Evolutionary conservation across 2,329 filamentous ascomycete species (phyloP).

Genomic region (Thelonectria rubi): DNA sequence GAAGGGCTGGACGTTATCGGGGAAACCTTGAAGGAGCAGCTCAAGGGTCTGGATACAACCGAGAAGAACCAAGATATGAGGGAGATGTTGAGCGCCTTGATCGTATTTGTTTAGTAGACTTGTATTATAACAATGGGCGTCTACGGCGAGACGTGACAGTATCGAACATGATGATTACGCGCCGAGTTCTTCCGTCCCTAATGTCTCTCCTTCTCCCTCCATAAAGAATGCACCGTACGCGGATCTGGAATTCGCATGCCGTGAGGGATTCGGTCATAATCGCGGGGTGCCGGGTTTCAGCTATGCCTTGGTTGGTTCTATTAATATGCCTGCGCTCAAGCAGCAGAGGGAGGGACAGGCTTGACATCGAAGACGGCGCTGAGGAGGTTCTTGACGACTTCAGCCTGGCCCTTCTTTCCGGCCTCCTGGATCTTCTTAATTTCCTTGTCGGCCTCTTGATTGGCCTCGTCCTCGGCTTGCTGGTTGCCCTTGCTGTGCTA

Average conservation of each 20-base stretch:
- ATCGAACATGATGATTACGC: conserved; percentile 26
- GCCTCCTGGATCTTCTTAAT: conserved; percentile 83
- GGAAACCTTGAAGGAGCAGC: conserved; percentile 71
- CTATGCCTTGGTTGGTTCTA: background rate
- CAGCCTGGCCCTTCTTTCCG: conserved; percentile 79
- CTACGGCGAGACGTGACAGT: conserved; percentile 21
- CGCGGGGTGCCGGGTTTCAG: background rate
- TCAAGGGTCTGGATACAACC: conserved; percentile 61
- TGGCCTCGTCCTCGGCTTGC: conserved; percentile 80
- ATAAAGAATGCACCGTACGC: conserved; percentile 18
- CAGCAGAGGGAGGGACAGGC: conserved; percentile 63
- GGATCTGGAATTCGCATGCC: conserved; percentile 14
- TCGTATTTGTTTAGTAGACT: conserved; percentile 57
- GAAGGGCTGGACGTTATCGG: conserved; percentile 71
- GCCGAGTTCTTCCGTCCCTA: conserved; percentile 5
- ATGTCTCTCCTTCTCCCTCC: conserved; percentile 28
- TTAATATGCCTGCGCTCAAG: conserved; percentile 32
- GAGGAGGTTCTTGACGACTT: conserved; percentile 85
- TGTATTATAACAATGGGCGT: conserved; percentile 34
- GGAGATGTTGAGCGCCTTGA: conserved; percentile 64
- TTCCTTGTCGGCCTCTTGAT: conserved; percentile 79
- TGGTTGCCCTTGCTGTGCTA: conserved; percentile 93
- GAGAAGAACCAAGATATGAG: conserved; percentile 67
- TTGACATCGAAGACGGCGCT: conserved; percentile 86
- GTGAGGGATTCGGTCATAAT: conserved; percentile 15